These are phyloP conservation scores for Mycena vulgaris DNA, from an alignment of 768 basidiomycete genomes.

Conservation along the genomic window DNA sequence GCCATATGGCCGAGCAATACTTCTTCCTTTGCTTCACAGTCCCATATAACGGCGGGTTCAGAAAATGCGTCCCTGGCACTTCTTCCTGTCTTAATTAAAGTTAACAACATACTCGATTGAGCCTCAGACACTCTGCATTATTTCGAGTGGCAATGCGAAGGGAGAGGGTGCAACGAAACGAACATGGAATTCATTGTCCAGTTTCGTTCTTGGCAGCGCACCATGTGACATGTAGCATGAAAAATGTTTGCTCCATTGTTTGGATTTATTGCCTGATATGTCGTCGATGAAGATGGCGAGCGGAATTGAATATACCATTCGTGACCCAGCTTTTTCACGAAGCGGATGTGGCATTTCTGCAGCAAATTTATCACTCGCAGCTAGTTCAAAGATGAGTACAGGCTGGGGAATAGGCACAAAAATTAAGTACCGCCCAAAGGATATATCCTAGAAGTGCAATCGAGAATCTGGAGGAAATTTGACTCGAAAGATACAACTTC, in stretches of 20 bases:
- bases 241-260: conserved; percentile 48
- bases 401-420: not conserved
- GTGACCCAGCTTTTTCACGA: conserved; percentile 29
- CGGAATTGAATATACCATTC: conserved; percentile 33
- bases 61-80: conserved; percentile 3
- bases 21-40: conserved; percentile 28
- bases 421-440: not conserved
- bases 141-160: conserved; percentile 37
- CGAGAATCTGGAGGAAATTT: conserved; percentile 15
- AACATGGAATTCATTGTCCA: conserved; percentile 40
- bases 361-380: not conserved
- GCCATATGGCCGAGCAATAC: not conserved
- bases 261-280: conserved; percentile 45
- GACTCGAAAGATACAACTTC: not conserved
- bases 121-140: conserved; percentile 34
- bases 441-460: conserved; percentile 7
- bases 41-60: conserved; percentile 13
- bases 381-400: not conserved
- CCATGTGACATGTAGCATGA: conserved; percentile 41
- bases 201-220: conserved; percentile 33
- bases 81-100: not conserved
- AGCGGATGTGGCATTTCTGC: conserved; percentile 20
- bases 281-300: conserved; percentile 45
- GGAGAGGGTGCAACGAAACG: conserved; percentile 43
- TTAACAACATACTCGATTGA: conserved; percentile 20